Evolutionary conservation across 1,284 basidiomycete genomes (phyloP), one percentile per base, ranked within the genome.

Genomic region (Apiotrichum akiyoshidainum): DNA sequence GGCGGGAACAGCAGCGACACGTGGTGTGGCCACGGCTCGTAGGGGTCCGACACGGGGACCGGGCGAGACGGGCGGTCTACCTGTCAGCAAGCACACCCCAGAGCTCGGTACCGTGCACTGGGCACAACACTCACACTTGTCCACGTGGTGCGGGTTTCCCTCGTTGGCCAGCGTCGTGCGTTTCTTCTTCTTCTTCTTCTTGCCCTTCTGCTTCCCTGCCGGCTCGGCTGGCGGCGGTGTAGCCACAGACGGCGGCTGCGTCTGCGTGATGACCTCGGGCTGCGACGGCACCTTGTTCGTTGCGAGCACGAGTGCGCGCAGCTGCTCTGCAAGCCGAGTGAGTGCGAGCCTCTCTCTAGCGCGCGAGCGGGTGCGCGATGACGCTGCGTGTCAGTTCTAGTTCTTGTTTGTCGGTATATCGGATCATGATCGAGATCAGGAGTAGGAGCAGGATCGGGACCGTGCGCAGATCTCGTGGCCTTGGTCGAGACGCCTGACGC

Each of bases 61-160:
- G 56, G 57, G 63, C 77, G 71, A 8, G 72, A 68, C 0, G 73
- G 73, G 8, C 75, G 71, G 60, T 79, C 77, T 79, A 60, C 35
- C 10, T n/a, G 60, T 61, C 19, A 61, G 59, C 22, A 34, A 11
- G 22, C 16, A 7, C 2, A 40, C 10, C 21, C 31, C 12, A 19
- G 33, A 22, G 39, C 31, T 26, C 17, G 10, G 16, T 21, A 45
- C 53, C 26, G 7, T 14, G 12, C 5, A 8, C 26, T 16, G 11
- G 12, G 34, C 34, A 8, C 7, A 35, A 1, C 11, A 67, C 76
- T 63, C 46, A 78, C 77, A 79, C 79, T 93, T 93, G 68, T 88
- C 83, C 49, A 92, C 82, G 78, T 92, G 91, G 76, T 94, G 91
- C 6, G 90, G 91, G 71, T 93, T 93, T 46, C 88, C 88, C 53